Conservation (phyloP, 202 grass and related monocot genomes). For the Dendrocalamus latiflorus region DNA sequence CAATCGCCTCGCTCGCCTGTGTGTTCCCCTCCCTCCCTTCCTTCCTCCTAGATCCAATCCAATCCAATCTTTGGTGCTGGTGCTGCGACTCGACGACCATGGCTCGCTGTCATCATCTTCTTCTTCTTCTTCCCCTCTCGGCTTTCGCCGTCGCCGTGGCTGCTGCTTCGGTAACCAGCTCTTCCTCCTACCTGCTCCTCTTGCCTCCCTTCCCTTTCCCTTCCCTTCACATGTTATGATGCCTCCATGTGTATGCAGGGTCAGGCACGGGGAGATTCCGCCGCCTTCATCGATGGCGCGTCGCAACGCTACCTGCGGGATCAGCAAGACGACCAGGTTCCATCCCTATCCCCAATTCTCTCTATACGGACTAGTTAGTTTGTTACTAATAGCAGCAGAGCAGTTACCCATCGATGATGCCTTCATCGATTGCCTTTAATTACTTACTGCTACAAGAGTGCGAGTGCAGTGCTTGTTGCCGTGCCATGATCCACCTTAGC, state of each 20-base stretch:
- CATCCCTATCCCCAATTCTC: neutral
- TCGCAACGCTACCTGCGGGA: conserved; percentile 46
- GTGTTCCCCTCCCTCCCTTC: no score
- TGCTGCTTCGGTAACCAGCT: conserved; percentile 22
- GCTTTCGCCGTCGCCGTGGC: conserved; percentile 8
- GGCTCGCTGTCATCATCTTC: neutral
- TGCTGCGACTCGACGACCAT: neutral
- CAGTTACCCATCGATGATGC: neutral
- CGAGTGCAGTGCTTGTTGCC: neutral
- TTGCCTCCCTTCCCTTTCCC: neutral
- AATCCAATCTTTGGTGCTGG: no score
- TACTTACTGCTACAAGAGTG: neutral
- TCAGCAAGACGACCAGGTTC: conserved; percentile 31
- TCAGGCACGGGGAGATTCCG: conserved; percentile 1
- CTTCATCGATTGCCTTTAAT: neutral
- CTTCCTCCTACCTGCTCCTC: neutral
- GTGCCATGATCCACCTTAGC: neutral
- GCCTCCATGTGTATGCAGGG: neutral
- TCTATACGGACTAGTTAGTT: neutral
- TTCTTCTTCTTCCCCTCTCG: neutral
- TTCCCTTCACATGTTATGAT: neutral
- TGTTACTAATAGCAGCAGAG: neutral
- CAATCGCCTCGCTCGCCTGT: no score
- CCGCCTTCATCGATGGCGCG: conserved; percentile 37
- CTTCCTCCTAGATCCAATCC: no score